A percentile compares a stretch with the other conserved stretches of the same genome.
These are phyloP conservation scores for Amanita phalloides DNA, from an alignment of 768 basidiomycete genomes.

Conservation along the genomic window DNA sequence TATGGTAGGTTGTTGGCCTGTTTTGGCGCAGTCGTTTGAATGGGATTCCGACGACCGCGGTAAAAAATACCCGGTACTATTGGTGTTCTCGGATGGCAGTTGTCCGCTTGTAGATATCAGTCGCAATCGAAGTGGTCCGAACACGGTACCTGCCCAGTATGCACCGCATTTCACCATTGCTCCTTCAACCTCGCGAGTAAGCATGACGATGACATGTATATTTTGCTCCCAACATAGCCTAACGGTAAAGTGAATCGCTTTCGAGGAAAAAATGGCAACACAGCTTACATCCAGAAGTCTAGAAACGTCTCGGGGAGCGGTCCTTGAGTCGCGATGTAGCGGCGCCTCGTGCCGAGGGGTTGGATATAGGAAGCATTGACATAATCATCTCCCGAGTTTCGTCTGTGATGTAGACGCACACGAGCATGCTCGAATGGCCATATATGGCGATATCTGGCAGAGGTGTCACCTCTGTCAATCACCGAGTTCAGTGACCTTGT, in stretches of 20 bases:
- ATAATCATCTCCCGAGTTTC: slow-evolving; percentile 57
- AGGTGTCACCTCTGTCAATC: background rate
- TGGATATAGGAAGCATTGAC: slow-evolving; percentile 93
- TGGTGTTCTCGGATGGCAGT: slow-evolving; percentile 15
- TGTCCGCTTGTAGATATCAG: slow-evolving; percentile 25
- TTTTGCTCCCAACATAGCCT: slow-evolving; percentile 92
- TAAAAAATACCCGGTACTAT: slow-evolving; percentile 25
- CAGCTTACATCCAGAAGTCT: slow-evolving; percentile 89
- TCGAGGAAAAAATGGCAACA: background rate
- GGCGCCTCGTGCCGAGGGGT: slow-evolving; percentile 67
- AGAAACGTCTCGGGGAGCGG: slow-evolving; percentile 80
- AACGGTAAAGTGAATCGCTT: background rate
- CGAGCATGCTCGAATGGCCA: slow-evolving; percentile 97
- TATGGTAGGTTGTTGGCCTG: slow-evolving; percentile 13
- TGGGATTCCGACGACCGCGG: slow-evolving; percentile 8
- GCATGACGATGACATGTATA: slow-evolving; percentile 93
- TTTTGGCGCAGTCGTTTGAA: background rate
- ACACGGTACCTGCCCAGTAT: slow-evolving; percentile 70
- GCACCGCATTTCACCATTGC: slow-evolving; percentile 82
- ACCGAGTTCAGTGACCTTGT: slow-evolving; percentile 1
- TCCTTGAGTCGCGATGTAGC: slow-evolving; percentile 95
- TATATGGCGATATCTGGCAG: slow-evolving; percentile 79
- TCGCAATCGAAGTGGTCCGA: slow-evolving; percentile 62
- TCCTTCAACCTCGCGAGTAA: slow-evolving; percentile 87
- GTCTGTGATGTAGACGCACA: slow-evolving; percentile 49